A percentile compares a stretch with the other conserved stretches of the same genome.
Evolutionary conservation across 768 basidiomycete species (phyloP).

Genomic region (Leccinum variicolor): DNA sequence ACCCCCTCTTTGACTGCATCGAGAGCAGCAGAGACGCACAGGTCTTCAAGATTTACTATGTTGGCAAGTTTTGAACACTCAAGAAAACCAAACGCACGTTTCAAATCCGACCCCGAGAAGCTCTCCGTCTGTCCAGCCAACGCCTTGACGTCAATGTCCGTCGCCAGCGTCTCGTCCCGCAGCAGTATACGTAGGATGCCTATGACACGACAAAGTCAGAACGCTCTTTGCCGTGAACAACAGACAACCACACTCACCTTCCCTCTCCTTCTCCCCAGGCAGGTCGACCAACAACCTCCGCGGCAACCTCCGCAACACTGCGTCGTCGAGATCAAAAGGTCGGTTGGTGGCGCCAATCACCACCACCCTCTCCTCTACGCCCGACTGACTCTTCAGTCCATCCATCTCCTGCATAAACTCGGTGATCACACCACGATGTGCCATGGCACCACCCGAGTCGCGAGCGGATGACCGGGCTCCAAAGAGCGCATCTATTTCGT

Average conservation of each 20-base stretch:
- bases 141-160: constrained; percentile 56
- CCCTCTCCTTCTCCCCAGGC: constrained; percentile 80
- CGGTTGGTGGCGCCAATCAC: constrained; percentile 94
- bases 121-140: constrained; percentile 74
- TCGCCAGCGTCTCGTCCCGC: constrained; percentile 69
- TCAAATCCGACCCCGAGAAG: constrained; percentile 94
- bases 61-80: not conserved
- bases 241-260: constrained; percentile 51
- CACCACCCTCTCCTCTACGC: constrained; percentile 73
- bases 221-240: not conserved
- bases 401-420: constrained; percentile 99
- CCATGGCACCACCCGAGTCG: constrained; percentile 74
- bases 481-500: constrained; percentile 93
- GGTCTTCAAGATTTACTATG: constrained; percentile 46
- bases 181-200: constrained; percentile 87
- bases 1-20: constrained; percentile 88
- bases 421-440: constrained; percentile 85
- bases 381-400: constrained; percentile 60
- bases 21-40: constrained; percentile 90
- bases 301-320: constrained; percentile 84
- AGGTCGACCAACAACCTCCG: constrained; percentile 85
- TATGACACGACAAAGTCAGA: constrained; percentile 27
- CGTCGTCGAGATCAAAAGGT: constrained; percentile 89
- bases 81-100: constrained; percentile 55
- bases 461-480: constrained; percentile 77